Evolutionary conservation across 2,329 filamentous ascomycete species (phyloP).

Genomic region (Graphilbum sp.): DNA sequence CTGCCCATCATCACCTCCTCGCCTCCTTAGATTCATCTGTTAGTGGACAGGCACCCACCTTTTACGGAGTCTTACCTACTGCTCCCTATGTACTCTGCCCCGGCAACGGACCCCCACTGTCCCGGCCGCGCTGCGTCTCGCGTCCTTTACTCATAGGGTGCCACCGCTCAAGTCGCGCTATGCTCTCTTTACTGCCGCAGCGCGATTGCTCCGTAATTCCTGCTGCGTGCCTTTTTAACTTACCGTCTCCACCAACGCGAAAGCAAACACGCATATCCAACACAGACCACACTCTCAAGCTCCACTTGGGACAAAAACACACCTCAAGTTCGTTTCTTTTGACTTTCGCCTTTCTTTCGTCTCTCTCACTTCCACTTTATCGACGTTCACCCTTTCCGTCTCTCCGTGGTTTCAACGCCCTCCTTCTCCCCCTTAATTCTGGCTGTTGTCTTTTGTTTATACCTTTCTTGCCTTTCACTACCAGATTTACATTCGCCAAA

Average conservation of each 20-base stretch:
- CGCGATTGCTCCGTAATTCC: too few species aligned
- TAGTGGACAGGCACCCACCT: too few species aligned
- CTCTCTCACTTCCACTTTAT: neutral
- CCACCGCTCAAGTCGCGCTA: neutral
- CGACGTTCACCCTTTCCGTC: neutral
- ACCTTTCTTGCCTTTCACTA: neutral
- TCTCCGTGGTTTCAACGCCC: neutral
- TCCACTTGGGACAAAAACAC: slow-evolving; percentile 9
- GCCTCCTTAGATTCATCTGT: too few species aligned
- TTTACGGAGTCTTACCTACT: too few species aligned
- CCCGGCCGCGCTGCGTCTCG: neutral
- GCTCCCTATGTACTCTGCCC: neutral
- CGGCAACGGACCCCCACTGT: neutral
- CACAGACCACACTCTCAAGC: neutral
- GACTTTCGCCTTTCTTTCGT: neutral
- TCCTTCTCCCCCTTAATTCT: neutral
- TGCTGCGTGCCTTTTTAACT: too few species aligned
- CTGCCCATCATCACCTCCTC: too few species aligned
- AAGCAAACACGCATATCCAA: neutral
- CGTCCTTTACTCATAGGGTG: neutral
- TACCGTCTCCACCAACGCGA: neutral
- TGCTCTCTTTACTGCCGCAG: too few species aligned
- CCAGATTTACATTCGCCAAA: too few species aligned
- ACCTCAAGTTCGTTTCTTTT: neutral
- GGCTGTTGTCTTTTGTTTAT: neutral